Percentiles rank a stretch among this genome's conserved stretches.
Conservation (phyloP, 2,329 filamentous ascomycete genomes). For the Zasmidium angulare region DNA sequence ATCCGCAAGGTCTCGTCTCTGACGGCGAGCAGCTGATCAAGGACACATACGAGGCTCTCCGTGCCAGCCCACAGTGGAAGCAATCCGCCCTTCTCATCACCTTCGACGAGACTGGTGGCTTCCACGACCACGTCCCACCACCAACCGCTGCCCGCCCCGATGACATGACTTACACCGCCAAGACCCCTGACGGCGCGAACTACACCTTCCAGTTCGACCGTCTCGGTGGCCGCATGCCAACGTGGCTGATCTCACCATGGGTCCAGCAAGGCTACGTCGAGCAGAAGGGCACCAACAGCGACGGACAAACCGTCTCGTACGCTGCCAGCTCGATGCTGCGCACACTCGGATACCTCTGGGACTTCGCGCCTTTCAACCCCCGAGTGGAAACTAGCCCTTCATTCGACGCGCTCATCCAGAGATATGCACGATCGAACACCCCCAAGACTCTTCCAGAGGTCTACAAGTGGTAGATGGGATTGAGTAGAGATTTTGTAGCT, state of each 20-base stretch:
- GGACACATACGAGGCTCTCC: constrained; percentile 44
- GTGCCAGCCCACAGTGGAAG: constrained; percentile 42
- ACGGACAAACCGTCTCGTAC: constrained; percentile 4
- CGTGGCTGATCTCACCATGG: constrained; percentile 40
- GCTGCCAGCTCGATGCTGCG: constrained; percentile 9
- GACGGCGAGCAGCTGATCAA: constrained; percentile 42
- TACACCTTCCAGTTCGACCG: constrained; percentile 42
- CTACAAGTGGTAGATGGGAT: not conserved
- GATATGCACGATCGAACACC: not conserved
- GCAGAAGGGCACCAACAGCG: constrained; percentile 9
- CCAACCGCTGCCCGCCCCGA: constrained; percentile 39
- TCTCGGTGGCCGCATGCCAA: constrained; percentile 41
- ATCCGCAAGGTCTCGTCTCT: constrained; percentile 41
- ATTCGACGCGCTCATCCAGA: constrained; percentile 7
- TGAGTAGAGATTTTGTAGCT: too few species aligned
- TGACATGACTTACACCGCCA: constrained; percentile 35
- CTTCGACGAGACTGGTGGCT: constrained; percentile 45
- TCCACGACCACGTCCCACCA: constrained; percentile 42
- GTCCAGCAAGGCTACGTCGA: constrained; percentile 6
- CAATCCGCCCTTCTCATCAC: constrained; percentile 41
- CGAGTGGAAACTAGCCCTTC: constrained; percentile 12
- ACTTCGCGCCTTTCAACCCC: constrained; percentile 7
- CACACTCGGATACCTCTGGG: constrained; percentile 8
- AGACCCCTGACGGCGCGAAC: constrained; percentile 33
- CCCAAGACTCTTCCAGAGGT: not conserved